A percentile compares a stretch with the other conserved stretches of the same genome.
Evolutionary conservation across 768 basidiomycete genomes (phyloP).

Genomic region (Mrakia gelida): DNA sequence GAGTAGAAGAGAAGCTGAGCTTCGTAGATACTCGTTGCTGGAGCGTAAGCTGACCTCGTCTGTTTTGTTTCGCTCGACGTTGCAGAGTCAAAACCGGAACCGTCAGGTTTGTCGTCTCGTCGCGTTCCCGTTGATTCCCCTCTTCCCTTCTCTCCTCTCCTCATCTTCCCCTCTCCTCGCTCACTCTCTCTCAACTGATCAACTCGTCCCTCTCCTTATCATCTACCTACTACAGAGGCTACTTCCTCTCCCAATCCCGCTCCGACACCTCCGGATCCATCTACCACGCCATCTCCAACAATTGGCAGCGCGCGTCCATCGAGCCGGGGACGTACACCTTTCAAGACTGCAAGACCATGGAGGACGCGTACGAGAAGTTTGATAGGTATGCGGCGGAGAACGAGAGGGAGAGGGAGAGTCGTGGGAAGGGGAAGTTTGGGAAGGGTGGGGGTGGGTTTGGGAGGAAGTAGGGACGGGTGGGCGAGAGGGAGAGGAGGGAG

Average conservation of each 20-base stretch:
- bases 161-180: not conserved
- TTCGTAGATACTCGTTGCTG: too few species aligned
- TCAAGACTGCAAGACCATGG: not conserved
- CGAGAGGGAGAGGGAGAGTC: not conserved
- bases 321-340: not conserved
- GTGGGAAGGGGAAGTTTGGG: not conserved
- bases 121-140: too few species aligned
- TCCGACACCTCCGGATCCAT: not conserved
- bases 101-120: not conserved
- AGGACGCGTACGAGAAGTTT: not conserved
- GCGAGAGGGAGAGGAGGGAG: too few species aligned
- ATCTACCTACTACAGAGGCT: too few species aligned
- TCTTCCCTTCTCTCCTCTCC: not conserved
- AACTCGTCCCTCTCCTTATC: not conserved
- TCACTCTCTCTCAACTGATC: not conserved
- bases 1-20: not conserved
- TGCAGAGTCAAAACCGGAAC: not conserved
- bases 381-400: not conserved
- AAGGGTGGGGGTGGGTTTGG: not conserved
- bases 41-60: too few species aligned
- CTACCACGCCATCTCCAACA: not conserved
- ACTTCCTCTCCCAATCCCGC: not conserved
- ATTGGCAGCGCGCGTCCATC: not conserved
- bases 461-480: too few species aligned
- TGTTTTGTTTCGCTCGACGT: too few species aligned